Evolutionary conservation across 139 green algal genomes (phyloP), one percentile per base, ranked within the genome.

Genomic region (Marvania coccoides): DNA sequence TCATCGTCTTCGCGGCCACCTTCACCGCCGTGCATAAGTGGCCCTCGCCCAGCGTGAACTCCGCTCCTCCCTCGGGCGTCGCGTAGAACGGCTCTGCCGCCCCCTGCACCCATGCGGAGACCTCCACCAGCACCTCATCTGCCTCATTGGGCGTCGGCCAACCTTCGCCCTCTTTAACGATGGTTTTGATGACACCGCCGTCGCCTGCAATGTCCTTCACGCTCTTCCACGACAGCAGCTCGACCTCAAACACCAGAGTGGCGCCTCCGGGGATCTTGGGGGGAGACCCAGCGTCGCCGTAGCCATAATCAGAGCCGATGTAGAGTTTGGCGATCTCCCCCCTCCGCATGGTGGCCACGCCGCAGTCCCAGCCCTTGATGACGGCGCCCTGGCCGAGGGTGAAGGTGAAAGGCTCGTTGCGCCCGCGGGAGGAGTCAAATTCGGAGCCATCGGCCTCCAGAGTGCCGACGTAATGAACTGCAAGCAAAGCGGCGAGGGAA

Each of bases 391-490:
- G 28, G 28, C 87, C 87, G 10, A 95, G 67, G 13, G 63, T 78
- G 80, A 96, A 99, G 8, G 67, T 81, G 69, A 99, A 99, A 6
- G 93, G 90, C 19, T 91, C 71, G 23, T 65, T 72, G 12, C 91
- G 78, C 69, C 97, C 94, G 2, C 83, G 45, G 40, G 75, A 91
- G 6, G 81, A 92, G 76, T 99, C 94, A 80, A 99, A 99, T 63
- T 95, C 88, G 29, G 72, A 85, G 31, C 91, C 93, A 56, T 97
- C 87, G n/a, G n/a, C n/a, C 23, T 84, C 36, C n/a, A 99, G 81
- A 0, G 91, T 97, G 36, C 94, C 94, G 12, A 85, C 82, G 67
- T 99, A 99, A 78, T 99, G 94, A 29, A 99, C 94, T 92, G 79
- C 51, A 73, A 24, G n/a, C 8, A 8, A 15, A 56, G 39, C 2